Evolutionary conservation across 2,329 filamentous ascomycete genomes (phyloP).

Genomic region (Chrysoporthe puriensis): DNA sequence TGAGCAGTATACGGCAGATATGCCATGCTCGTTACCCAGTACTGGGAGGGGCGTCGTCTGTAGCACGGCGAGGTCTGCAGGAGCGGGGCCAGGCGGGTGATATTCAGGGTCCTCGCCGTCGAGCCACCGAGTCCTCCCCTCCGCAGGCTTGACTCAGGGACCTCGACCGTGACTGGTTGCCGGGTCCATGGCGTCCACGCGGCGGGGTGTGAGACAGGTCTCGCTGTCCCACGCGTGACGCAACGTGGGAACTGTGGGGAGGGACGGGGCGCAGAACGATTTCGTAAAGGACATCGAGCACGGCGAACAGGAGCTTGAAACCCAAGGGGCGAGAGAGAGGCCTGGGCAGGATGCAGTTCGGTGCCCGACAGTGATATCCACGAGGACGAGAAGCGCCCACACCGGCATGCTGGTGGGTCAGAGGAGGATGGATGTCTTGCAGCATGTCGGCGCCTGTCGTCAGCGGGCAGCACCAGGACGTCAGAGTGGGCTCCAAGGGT

Average conservation of each 20-base stretch:
- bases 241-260: background rate
- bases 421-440: background rate
- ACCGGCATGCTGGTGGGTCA: background rate
- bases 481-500: background rate
- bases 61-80: background rate
- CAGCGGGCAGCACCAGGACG: background rate
- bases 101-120: conserved; percentile 1
- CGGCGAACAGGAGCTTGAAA: background rate
- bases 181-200: background rate
- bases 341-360: conserved; percentile 5
- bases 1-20: no score
- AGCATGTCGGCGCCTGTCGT: background rate
- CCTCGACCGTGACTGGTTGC: background rate
- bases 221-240: background rate
- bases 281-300: conserved; percentile 3
- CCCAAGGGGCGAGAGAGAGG: background rate
- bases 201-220: background rate
- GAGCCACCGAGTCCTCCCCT: background rate
- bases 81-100: background rate
- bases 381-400: background rate
- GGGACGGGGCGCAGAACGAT: background rate
- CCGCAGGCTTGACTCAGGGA: background rate
- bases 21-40: background rate
- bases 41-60: background rate
- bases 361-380: conserved; percentile 2